Conservation (phyloP, 371 early-diverging fungal species). For the Apophysomyces elegans region DNA sequence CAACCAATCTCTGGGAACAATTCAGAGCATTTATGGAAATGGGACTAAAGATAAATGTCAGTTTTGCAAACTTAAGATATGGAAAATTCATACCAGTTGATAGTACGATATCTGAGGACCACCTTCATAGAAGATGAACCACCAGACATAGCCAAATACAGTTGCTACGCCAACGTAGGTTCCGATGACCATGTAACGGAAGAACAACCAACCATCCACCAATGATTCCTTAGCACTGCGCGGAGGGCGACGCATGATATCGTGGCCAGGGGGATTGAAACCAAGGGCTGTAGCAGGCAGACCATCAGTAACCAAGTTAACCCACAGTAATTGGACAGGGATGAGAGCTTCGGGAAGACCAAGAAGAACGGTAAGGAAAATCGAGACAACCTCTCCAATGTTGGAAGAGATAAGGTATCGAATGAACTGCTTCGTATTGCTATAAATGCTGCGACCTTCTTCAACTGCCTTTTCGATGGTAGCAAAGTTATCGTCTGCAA, state of each 20-base stretch:
- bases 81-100: constrained; percentile 67
- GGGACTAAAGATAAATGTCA: constrained; percentile 50
- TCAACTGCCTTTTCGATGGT: constrained; percentile 96
- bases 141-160: constrained; percentile 97
- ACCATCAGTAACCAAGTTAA: constrained; percentile 94
- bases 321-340: constrained; percentile 97
- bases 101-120: constrained; percentile 90
- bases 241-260: constrained; percentile 93
- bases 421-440: constrained; percentile 98
- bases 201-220: constrained; percentile 91
- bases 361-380: constrained; percentile 93
- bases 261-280: constrained; percentile 96
- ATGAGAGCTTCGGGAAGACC: constrained; percentile 97
- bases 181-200: constrained; percentile 93
- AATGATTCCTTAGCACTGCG: constrained; percentile 86
- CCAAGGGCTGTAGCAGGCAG: constrained; percentile 77
- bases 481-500: constrained; percentile 97
- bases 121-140: constrained; percentile 87
- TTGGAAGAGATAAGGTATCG: constrained; percentile 96
- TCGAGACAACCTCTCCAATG: constrained; percentile 84
- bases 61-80: constrained; percentile 1
- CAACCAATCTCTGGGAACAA: constrained; percentile 93
- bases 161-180: constrained; percentile 93
- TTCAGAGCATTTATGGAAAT: constrained; percentile 87
- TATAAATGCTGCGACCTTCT: constrained; percentile 96